These are phyloP conservation scores for Westerdykella aurantiaca DNA, from an alignment of 2,329 filamentous ascomycete genomes.

Conservation along the genomic window DNA sequence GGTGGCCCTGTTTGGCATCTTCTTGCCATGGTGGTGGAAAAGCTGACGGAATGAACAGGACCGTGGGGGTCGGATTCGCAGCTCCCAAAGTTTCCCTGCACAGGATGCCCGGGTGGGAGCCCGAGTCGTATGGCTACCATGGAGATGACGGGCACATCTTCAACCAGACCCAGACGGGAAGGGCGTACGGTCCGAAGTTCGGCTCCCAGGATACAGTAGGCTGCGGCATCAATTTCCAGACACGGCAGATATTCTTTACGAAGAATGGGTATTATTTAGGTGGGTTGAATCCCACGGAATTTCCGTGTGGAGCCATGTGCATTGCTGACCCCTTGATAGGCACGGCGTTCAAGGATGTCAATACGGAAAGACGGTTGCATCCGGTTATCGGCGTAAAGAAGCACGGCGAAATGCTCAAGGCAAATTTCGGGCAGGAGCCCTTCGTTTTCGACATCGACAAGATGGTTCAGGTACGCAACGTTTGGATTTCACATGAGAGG, in stretches of 20 bases:
- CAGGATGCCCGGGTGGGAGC: conserved; percentile 60
- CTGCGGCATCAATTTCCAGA: conserved; percentile 60
- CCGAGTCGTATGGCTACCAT: conserved; percentile 61
- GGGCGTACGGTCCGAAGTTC: conserved; percentile 57
- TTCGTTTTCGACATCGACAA: conserved; percentile 90
- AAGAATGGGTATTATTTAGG: conserved; percentile 57
- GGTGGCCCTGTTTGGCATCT: conserved; percentile 31
- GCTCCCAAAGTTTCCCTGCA: conserved; percentile 54
- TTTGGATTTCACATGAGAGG: not conserved
- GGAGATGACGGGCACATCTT: conserved; percentile 62
- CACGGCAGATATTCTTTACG: conserved; percentile 58
- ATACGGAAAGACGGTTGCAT: conserved; percentile 56
- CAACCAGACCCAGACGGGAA: conserved; percentile 51
- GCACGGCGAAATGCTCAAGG: conserved; percentile 52
- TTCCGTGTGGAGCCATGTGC: too few relatives aligned
- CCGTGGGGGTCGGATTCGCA: conserved; percentile 57
- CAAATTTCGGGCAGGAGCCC: conserved; percentile 62
- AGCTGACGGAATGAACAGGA: conserved; percentile 29
- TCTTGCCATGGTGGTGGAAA: not conserved
- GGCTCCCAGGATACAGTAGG: conserved; percentile 56
- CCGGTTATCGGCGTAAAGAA: conserved; percentile 64
- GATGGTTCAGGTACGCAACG: conserved; percentile 62
- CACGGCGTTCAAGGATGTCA: conserved; percentile 63
- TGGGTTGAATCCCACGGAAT: conserved; percentile 25
- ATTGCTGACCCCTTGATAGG: conserved; percentile 44